phyloP scores from a whole-genome alignment of 2,329 filamentous ascomycete species.

The Arthrocladium fulminans region DNA sequence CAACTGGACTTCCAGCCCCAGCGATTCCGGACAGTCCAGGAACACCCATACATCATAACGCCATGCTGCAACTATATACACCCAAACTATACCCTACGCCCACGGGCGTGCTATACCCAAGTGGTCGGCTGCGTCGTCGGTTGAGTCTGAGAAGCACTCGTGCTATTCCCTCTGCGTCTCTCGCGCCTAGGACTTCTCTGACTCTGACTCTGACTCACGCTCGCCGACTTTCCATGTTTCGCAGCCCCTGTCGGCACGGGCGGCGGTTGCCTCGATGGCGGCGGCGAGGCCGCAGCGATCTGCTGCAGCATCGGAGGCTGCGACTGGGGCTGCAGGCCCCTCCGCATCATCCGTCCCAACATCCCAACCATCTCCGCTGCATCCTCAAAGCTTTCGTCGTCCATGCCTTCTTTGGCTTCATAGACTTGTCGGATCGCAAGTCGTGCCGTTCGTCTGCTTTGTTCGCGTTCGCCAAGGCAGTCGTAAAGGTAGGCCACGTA shows the following conservation, averaged over 20 bases:
- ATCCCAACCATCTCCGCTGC: slow-evolving; percentile 80
- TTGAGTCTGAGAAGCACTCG: background rate
- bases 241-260: background rate
- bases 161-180: background rate
- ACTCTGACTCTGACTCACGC: background rate
- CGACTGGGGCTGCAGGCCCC: slow-evolving; percentile 42
- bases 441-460: slow-evolving; percentile 66
- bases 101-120: slow-evolving; percentile 5
- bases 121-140: slow-evolving; percentile 5
- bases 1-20: too few species aligned
- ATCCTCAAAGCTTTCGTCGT: slow-evolving; percentile 90
- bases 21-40: too few species aligned
- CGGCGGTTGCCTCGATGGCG: background rate
- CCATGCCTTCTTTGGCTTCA: slow-evolving; percentile 81
- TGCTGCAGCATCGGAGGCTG: background rate
- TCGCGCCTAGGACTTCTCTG: too few species aligned
- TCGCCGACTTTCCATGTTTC: background rate
- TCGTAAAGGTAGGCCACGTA: slow-evolving; percentile 91
- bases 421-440: slow-evolving; percentile 85
- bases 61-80: background rate
- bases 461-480: slow-evolving; percentile 72
- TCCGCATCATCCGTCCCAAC: slow-evolving; percentile 79
- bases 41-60: too few species aligned
- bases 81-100: background rate
- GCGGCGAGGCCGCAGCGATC: background rate